Conservation (phyloP, 2,329 filamentous ascomycete species). For the Sclerotinia nivalis region DNA sequence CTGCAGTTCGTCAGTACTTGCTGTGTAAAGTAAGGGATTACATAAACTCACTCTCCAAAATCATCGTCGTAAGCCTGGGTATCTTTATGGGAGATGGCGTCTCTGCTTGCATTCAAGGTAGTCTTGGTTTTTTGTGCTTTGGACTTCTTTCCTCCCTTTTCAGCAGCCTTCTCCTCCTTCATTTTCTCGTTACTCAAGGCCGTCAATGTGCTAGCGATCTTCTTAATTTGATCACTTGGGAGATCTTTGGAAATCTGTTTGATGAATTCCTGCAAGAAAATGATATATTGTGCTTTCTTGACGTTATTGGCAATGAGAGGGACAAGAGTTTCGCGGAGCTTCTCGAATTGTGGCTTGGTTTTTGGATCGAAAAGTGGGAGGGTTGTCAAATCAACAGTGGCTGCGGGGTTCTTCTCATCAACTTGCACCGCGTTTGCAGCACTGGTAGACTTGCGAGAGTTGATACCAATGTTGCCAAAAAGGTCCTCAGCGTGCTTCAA, state of each 20-base stretch:
- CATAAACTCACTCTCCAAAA: conserved; percentile 74
- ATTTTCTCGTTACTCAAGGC: conserved; percentile 95
- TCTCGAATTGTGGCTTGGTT: conserved; percentile 83
- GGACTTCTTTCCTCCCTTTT: conserved; percentile 94
- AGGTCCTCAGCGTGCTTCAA: conserved; percentile 88
- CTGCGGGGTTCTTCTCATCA: conserved; percentile 71
- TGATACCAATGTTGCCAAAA: conserved; percentile 73
- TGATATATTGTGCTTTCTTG: conserved; percentile 86
- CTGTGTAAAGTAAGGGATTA: background rate
- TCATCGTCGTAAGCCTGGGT: conserved; percentile 79
- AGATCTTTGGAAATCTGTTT: conserved; percentile 87
- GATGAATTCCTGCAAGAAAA: conserved; percentile 88
- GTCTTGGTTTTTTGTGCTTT: conserved; percentile 97
- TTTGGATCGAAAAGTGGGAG: conserved; percentile 86
- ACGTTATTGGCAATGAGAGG: conserved; percentile 73
- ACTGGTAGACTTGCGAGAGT: conserved; percentile 66
- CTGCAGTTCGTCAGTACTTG: conserved; percentile 45
- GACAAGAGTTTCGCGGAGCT: conserved; percentile 73
- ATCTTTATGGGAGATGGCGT: conserved; percentile 61
- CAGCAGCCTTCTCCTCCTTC: conserved; percentile 94
- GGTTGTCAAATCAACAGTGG: conserved; percentile 76
- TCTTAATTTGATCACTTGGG: conserved; percentile 93
- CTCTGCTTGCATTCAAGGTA: conserved; percentile 67
- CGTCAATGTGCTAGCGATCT: conserved; percentile 84
- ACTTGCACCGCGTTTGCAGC: conserved; percentile 66